These are phyloP conservation scores for Collybia sordida DNA, from an alignment of 768 basidiomycete genomes.

Conservation along the genomic window DNA sequence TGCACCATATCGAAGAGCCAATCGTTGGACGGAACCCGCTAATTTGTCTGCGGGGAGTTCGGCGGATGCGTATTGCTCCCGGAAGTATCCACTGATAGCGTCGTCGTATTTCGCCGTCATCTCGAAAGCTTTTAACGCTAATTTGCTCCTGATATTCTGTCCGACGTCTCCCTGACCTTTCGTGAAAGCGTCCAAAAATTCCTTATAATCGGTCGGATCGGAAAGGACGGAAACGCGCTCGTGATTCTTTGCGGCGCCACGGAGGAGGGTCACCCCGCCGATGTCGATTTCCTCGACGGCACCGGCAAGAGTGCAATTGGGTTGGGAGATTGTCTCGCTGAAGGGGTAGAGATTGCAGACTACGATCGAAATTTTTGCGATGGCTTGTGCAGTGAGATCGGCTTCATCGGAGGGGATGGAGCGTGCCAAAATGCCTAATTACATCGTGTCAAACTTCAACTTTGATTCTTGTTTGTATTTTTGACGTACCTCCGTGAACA, in stretches of 20 bases:
- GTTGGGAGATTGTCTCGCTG: conserved; percentile 84
- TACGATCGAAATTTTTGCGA: conserved; percentile 93
- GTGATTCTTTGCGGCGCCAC: conserved; percentile 99
- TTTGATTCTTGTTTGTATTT: not conserved
- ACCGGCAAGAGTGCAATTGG: conserved; percentile 84
- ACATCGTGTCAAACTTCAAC: conserved; percentile 7
- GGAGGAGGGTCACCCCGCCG: conserved; percentile 94
- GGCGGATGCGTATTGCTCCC: conserved; percentile 91
- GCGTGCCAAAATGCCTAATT: conserved; percentile 88
- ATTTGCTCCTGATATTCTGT: conserved; percentile 65
- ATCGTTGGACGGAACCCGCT: conserved; percentile 74
- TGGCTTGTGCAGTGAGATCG: conserved; percentile 80
- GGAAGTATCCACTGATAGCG: conserved; percentile 95
- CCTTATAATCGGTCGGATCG: conserved; percentile 83
- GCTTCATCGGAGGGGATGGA: conserved; percentile 86
- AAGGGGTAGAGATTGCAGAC: conserved; percentile 99
- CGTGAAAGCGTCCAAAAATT: conserved; percentile 78
- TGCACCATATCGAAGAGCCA: conserved; percentile 90
- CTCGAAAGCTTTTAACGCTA: conserved; percentile 97
- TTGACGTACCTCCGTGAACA: conserved; percentile 83
- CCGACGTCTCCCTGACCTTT: conserved; percentile 74
- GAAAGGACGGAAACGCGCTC: conserved; percentile 87
- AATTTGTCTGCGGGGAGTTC: conserved; percentile 61
- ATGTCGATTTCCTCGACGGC: conserved; percentile 99
- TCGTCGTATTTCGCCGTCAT: conserved; percentile 94